phyloP scores from a whole-genome alignment of 371 early-diverging fungal genomes.

The Nosema granulosis region DNA sequence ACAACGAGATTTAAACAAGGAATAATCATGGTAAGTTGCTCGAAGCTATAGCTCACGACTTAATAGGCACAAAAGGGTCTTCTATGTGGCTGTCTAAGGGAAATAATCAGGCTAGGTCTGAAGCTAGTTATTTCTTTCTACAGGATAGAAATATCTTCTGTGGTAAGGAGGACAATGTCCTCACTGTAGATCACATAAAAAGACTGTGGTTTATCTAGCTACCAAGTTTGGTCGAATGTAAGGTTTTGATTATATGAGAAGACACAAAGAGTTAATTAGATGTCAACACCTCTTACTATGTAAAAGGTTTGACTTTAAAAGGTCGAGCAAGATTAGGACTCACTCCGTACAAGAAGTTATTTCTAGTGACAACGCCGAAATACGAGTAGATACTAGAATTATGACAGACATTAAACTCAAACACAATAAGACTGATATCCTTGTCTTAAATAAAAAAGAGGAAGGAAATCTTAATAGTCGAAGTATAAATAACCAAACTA shows the following conservation, averaged over 20 bases:
- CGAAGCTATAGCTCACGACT: not conserved
- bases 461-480: constrained; percentile 1
- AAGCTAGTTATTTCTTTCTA: constrained; percentile 4
- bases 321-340: not conserved
- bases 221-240: constrained; percentile 5
- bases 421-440: constrained; percentile 1
- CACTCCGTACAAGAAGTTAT: constrained; percentile 14
- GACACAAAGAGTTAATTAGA: constrained; percentile 3
- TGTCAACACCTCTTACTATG: not conserved
- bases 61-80: constrained; percentile 7
- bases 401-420: not conserved
- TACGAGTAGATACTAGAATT: constrained; percentile 1
- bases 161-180: not conserved
- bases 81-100: not conserved
- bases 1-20: not conserved
- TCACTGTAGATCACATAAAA: not conserved
- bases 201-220: constrained; percentile 7
- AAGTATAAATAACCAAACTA: too few relatives aligned
- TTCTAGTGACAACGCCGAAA: not conserved
- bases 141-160: constrained; percentile 13
- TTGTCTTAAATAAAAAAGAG: constrained; percentile 5
- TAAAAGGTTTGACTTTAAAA: not conserved
- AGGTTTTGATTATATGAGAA: constrained; percentile 6
- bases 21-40: constrained; percentile 4
- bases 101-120: constrained; percentile 14